Evolutionary conservation across 768 basidiomycete species (phyloP).

Genomic region (Russula ochroleuca): DNA sequence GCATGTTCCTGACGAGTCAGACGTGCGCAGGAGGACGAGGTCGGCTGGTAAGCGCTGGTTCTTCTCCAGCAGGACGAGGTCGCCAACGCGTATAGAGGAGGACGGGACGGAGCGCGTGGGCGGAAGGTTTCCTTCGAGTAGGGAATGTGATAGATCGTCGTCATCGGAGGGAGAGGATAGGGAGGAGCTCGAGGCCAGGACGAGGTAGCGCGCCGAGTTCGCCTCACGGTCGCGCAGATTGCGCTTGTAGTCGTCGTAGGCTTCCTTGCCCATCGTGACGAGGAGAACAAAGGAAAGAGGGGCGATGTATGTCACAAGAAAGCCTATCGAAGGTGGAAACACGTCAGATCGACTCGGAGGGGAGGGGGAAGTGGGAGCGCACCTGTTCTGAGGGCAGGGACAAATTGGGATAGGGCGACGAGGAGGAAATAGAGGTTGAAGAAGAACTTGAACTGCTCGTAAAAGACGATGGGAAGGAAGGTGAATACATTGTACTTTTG

Average conservation of each 20-base stretch:
- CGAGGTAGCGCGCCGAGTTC: slow-evolving; percentile 87
- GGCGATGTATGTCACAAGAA: slow-evolving; percentile 92
- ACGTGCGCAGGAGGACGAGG: slow-evolving; percentile 81
- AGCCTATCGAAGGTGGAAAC: slow-evolving; percentile 50
- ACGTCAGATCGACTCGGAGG: background rate
- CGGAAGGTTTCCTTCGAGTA: slow-evolving; percentile 11
- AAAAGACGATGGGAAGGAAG: slow-evolving; percentile 96
- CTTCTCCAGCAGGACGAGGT: slow-evolving; percentile 89
- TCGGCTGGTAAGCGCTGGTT: slow-evolving; percentile 97
- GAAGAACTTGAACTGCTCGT: slow-evolving; percentile 99
- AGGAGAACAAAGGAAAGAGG: slow-evolving; percentile 92
- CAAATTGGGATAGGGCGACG: slow-evolving; percentile 92
- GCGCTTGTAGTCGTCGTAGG: slow-evolving; percentile 96
- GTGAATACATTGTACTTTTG: slow-evolving; percentile 97
- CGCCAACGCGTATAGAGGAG: slow-evolving; percentile 83
- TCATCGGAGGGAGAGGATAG: slow-evolving; percentile 24
- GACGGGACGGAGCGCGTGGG: slow-evolving; percentile 74
- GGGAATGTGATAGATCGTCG: slow-evolving; percentile 32
- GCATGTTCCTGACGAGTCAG: slow-evolving; percentile 86
- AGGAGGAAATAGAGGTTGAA: slow-evolving; percentile 98
- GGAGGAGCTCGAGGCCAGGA: slow-evolving; percentile 56
- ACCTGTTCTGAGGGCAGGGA: slow-evolving; percentile 96
- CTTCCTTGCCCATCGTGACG: slow-evolving; percentile 98
- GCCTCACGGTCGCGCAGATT: slow-evolving; percentile 89
- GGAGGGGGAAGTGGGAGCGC: slow-evolving; percentile 28